phyloP scores from a whole-genome alignment of 2,329 filamentous ascomycete genomes.

The Diaporthe capsici region DNA sequence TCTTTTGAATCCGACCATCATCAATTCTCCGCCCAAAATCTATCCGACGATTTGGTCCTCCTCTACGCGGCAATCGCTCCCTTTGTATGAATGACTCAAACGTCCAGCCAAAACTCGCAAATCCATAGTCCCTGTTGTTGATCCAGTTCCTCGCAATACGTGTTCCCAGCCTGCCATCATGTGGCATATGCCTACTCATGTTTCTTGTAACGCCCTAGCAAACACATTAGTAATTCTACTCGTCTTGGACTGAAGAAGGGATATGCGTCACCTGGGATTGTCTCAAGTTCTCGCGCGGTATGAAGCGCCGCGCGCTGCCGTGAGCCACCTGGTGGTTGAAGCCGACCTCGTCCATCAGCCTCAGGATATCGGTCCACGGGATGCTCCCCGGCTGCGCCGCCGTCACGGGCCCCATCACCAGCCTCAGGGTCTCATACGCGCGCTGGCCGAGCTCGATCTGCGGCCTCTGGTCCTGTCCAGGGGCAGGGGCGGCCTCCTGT shows the following conservation, averaged over 20 bases:
- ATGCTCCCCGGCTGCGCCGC: neutral
- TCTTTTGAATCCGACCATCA: neutral
- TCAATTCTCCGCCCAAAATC: no score
- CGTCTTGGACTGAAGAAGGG: neutral
- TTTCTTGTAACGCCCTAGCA: neutral
- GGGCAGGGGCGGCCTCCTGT: no score
- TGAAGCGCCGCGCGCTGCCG: neutral
- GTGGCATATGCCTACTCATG: neutral
- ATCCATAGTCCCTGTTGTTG: neutral
- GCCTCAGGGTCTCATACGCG: neutral
- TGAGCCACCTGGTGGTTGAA: neutral
- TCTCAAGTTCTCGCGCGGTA: neutral
- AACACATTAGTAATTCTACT: no score
- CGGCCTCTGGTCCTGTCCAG: neutral
- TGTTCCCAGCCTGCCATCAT: neutral
- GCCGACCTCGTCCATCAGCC: neutral
- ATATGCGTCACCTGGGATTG: no score
- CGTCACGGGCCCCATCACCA: neutral
- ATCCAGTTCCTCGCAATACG: neutral
- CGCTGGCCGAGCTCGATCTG: neutral
- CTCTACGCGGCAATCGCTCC: no score
- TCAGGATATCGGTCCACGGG: neutral
- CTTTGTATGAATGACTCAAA: neutral
- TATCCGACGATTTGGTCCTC: neutral
- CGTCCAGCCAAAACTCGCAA: neutral